Base-by-base conservation (phyloP, 306 rosid species). In the Gynostemma pentaphyllum region DNA sequence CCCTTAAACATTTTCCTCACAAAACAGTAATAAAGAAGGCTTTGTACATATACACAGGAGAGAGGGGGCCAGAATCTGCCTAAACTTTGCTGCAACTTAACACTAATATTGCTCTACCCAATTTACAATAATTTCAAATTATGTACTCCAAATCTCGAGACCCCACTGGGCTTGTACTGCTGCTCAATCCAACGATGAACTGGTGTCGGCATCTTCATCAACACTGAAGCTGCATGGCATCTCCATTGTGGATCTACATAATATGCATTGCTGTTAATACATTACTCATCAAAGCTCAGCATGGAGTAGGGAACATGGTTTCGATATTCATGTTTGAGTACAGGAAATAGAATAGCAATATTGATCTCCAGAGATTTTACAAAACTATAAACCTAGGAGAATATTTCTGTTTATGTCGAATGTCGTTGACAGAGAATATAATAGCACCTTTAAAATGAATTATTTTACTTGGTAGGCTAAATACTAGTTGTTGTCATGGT, bases 201-300 rank as follows among this genome's bases (percentile, higher is more conserved):
- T 79, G 62, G 95, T 79, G 29, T 86, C 97, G 2, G 85, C 94
- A 57, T 94, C 83, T 81, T 88, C 97, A 50, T 86, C 97, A 74
- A 86, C 94, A 7, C 90, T 86, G 70, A 82, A 84, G 86, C 94
- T 86, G 30, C 88, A 88, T 1, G 83, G 89, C 70, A 82, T 75
- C 79, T 84, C 94, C 64, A 62, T 61, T 27, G 75, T 78, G 63
- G 84, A 82, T 75, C 99, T 94, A 73, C 78, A 80, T 61, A 32
- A 73, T 55, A 48, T 18, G 71, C 1, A 26, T 46, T 40, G 62
- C 19, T 62, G 61, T 77, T 59, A 79, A 78, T 62, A 66, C 23
- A 12, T 13, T 36, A 29, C 22, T 60, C 49, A 40, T 15, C 21
- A 14, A 23, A 24, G 3, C 12, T 37, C 48, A 22, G 9, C 36